A percentile compares a stretch with the other conserved stretches of the same genome.
Conservation (phyloP, 2,329 filamentous ascomycete species). For the Penicillium sclerotiorum region DNA sequence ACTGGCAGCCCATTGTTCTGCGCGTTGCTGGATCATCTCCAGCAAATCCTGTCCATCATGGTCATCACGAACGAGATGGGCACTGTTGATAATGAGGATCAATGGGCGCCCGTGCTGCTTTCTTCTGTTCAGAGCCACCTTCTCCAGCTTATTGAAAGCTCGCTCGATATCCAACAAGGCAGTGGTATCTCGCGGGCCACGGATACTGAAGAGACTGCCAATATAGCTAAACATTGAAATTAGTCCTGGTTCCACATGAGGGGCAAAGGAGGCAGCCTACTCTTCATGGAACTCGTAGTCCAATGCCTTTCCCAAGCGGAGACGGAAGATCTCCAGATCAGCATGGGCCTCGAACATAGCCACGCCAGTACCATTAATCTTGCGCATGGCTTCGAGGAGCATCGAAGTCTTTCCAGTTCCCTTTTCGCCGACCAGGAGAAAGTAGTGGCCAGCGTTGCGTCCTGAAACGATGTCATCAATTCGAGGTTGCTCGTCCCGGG, state of each 20-base stretch:
- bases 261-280: constrained; percentile 52
- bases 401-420: constrained; percentile 96
- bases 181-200: constrained; percentile 87
- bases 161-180: constrained; percentile 93
- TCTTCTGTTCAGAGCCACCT: constrained; percentile 75
- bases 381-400: constrained; percentile 93
- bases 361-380: constrained; percentile 83
- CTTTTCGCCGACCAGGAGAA: constrained; percentile 91
- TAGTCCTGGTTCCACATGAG: constrained; percentile 6
- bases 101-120: constrained; percentile 67
- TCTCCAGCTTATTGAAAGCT: constrained; percentile 96
- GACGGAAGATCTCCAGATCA: constrained; percentile 91
- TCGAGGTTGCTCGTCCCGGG: constrained; percentile 75
- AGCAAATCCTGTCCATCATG: constrained; percentile 91
- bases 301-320: constrained; percentile 86
- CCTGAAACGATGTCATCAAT: constrained; percentile 85
- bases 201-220: constrained; percentile 91
- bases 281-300: constrained; percentile 98
- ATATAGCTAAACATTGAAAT: constrained; percentile 56
- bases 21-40: constrained; percentile 91
- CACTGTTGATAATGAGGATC: constrained; percentile 91
- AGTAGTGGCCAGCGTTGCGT: constrained; percentile 75
- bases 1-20: constrained; percentile 93
- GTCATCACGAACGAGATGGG: constrained; percentile 87
- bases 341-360: constrained; percentile 97